phyloP scores from a whole-genome alignment of 345 rosid genomes.

The Adansonia digitata region DNA sequence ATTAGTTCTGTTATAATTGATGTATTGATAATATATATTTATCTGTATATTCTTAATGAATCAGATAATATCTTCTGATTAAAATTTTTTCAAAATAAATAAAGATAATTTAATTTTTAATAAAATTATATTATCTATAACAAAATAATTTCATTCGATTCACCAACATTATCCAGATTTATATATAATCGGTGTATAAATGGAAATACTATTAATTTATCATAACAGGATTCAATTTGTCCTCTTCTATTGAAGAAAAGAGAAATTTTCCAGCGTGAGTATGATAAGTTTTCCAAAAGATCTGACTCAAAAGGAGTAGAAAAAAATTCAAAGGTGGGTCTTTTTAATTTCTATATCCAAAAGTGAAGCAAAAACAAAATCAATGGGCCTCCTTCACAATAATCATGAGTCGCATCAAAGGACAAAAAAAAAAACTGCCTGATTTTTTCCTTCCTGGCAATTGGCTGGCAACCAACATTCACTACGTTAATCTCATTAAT shows the following conservation, averaged over 20 bases:
- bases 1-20: too few species aligned
- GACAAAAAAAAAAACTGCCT: not conserved
- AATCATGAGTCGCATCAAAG: slow-evolving; percentile 11
- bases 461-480: slow-evolving; percentile 24
- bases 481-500: not conserved
- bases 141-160: too few species aligned
- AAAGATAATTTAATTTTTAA: too few species aligned
- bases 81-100: too few species aligned
- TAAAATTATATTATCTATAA: too few species aligned
- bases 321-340: not conserved
- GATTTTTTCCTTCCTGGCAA: slow-evolving; percentile 15
- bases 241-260: not conserved
- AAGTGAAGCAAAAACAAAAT: not conserved
- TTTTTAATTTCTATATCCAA: not conserved
- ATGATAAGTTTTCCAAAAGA: not conserved
- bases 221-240: not conserved
- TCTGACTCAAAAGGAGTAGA: slow-evolving; percentile 5
- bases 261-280: not conserved
- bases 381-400: not conserved
- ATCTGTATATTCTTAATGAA: too few species aligned
- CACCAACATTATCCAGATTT: too few species aligned
- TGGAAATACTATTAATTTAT: not conserved
- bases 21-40: too few species aligned
- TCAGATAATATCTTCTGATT: too few species aligned
- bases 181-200: too few species aligned